Evolutionary conservation across 495 filamentous ascomycete genomes (phyloP), one percentile per base, ranked within the genome.

Genomic region (Penicillium pancosmium): DNA sequence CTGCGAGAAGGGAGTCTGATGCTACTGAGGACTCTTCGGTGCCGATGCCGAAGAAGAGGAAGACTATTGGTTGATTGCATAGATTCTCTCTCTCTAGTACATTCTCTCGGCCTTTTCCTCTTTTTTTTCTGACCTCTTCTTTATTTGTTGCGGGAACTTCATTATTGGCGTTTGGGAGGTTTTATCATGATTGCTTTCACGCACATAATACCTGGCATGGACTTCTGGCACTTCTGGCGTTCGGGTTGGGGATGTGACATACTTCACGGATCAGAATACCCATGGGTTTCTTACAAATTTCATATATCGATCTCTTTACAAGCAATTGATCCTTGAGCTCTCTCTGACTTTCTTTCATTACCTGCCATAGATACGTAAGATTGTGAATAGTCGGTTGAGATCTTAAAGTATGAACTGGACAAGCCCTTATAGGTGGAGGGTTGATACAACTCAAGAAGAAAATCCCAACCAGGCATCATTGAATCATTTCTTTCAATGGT

Each of bases 11-110:
- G 25, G 75, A 69, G 34, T 79, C 76, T 8, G 76, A 80, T 69
- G 76, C 72, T 25, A 78, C 75, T 5, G 78, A 80, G 55, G 77
- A 77, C 27, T 31, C 27, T 55, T 73, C 70, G 11, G 66, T 65
- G 18, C 73, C 70, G 8, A 65, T 65, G 16, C 46, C 68, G 21
- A 79, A 79, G 72, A 80, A 76, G 65, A 68, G 76, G 51, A 80
- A 77, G 66, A 70, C 69, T 48, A 40, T 59, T n/a, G 62, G 59
- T 3, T 72, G 56, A 66, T 46, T 55, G 11, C 3, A 38, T n/a
- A 5, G 5, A 12, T n/a, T 38, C 36, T 5, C 10, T 38, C 36
- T 38, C n/a, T n/a, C n/a, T n/a, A n/a, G n/a, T n/a, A n/a, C n/a
- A n/a, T n/a, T n/a, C n/a, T n/a, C n/a, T n/a, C n/a, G n/a, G n/a